Percentiles rank a stretch among this genome's conserved stretches.
These are phyloP conservation scores for Talaromyces amestolkiae DNA, from an alignment of 2,329 filamentous ascomycete genomes.

Conservation along the genomic window DNA sequence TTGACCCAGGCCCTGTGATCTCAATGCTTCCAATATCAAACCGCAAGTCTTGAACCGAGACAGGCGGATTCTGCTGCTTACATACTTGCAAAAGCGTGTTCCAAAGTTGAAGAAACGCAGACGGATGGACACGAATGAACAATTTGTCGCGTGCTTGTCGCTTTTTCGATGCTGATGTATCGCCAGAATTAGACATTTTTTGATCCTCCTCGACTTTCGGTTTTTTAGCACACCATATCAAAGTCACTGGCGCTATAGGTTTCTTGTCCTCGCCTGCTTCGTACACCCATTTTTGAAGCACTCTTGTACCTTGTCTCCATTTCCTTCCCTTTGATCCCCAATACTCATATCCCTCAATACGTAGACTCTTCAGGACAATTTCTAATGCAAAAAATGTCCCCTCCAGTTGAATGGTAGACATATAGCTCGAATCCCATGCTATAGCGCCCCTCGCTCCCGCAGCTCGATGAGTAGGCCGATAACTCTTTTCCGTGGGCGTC, in stretches of 20 bases:
- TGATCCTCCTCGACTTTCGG: constrained; percentile 30
- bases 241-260: constrained; percentile 68
- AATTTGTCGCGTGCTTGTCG: constrained; percentile 50
- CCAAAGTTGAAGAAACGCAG: constrained; percentile 67
- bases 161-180: constrained; percentile 22
- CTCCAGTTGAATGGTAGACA: constrained; percentile 77
- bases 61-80: constrained; percentile 60
- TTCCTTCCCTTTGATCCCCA: constrained; percentile 65
- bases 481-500: constrained; percentile 84
- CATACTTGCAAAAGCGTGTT: constrained; percentile 57
- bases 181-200: constrained; percentile 35
- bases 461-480: constrained; percentile 80
- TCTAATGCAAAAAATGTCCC: constrained; percentile 64
- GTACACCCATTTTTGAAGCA: constrained; percentile 57
- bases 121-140: constrained; percentile 77
- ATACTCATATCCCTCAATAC: constrained; percentile 56
- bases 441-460: constrained; percentile 72
- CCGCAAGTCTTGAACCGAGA: constrained; percentile 64
- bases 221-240: constrained; percentile 67
- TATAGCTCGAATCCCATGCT: constrained; percentile 92
- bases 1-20: constrained; percentile 70
- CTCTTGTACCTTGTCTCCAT: constrained; percentile 66
- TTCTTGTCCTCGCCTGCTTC: constrained; percentile 54
- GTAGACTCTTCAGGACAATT: constrained; percentile 64
- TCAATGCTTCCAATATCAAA: constrained; percentile 73